These are phyloP conservation scores for Trypanosoma cruzi DNA, from an alignment of 208 protist genomes.

Conservation along the genomic window DNA sequence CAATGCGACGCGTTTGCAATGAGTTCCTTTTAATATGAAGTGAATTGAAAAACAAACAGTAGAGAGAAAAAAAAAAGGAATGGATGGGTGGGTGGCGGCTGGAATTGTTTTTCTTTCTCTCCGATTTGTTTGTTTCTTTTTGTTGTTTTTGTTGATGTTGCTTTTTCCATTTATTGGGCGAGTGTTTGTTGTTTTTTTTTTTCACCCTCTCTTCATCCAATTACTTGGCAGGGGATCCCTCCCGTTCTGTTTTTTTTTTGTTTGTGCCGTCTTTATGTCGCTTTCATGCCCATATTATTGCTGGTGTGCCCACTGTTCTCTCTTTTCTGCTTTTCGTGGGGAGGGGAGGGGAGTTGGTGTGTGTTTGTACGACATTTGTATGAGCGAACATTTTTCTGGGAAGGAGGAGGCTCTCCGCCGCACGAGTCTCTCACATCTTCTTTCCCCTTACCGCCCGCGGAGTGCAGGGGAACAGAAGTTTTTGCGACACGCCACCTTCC, in stretches of 20 bases:
- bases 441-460: constrained; percentile 48
- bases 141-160: neutral
- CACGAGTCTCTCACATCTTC: constrained; percentile 49
- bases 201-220: no score
- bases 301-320: no score
- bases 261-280: neutral
- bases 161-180: no score
- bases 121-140: neutral
- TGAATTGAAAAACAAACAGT: neutral
- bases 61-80: neutral
- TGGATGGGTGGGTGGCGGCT: neutral
- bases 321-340: no score
- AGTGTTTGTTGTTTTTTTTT: no score
- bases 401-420: constrained; percentile 37
- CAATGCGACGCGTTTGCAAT: no score
- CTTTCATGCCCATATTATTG: no score
- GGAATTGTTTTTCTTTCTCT: neutral
- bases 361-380: constrained; percentile 11
- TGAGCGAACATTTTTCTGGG: constrained; percentile 69
- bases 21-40: neutral
- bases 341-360: no score
- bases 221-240: no score
- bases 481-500: constrained; percentile 53
- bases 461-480: constrained; percentile 57
- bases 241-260: no score